Evolutionary conservation across 2,329 filamentous ascomycete genomes (phyloP).

Genomic region (Fusarium poae): DNA sequence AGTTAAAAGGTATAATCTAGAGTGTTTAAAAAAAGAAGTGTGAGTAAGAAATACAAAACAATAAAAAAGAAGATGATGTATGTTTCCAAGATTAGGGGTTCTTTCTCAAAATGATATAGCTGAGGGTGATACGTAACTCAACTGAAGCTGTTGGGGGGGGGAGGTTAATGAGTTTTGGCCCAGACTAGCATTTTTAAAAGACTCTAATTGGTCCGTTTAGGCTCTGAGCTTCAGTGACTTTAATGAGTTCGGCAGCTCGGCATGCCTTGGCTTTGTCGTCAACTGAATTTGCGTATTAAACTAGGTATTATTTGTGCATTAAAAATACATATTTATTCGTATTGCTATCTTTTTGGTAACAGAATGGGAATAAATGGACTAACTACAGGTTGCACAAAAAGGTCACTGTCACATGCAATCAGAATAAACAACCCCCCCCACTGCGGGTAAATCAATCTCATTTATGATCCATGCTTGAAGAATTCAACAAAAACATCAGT

Average conservation of each 20-base stretch:
- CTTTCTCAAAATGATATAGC: background rate
- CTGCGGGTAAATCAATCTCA: slow-evolving; percentile 9
- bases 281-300: background rate
- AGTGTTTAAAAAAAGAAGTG: background rate
- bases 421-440: background rate
- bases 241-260: slow-evolving; percentile 13
- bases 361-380: background rate
- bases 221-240: slow-evolving; percentile 2
- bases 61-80: slow-evolving; percentile 11
- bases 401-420: slow-evolving; percentile 13
- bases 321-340: background rate
- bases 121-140: slow-evolving; percentile 26
- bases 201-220: slow-evolving; percentile 32
- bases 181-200: slow-evolving; percentile 36
- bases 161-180: slow-evolving; percentile 16
- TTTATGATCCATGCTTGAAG: slow-evolving; percentile 4
- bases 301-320: background rate
- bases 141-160: slow-evolving; percentile 31
- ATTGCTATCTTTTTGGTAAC: background rate
- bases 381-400: background rate
- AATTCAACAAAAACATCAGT: slow-evolving; percentile 7
- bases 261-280: background rate
- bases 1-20: background rate
- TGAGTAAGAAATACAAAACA: background rate
- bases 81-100: slow-evolving; percentile 25